Base-by-base conservation (phyloP, 306 rosid species). In the Casuarina equisetifolia region DNA sequence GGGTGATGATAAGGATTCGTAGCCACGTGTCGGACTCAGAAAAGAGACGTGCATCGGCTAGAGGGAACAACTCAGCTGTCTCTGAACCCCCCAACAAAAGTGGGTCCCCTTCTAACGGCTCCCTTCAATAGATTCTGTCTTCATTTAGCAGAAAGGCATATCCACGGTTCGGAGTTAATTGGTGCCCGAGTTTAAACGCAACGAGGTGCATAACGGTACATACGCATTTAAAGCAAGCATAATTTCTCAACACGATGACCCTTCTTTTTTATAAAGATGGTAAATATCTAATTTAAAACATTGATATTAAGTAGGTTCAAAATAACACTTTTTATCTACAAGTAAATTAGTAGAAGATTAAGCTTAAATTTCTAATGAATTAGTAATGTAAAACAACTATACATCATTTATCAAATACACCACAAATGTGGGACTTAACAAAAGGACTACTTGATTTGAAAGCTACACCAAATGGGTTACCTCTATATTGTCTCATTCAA, bases 111-210 rank as follows among this genome's bases (percentile, higher is more conserved):
- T 3, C 35, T 59, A 77, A 77, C 79, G 67, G 67, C 75, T 19
- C 35, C 16, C 77, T 69, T 66, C 76, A 77, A 79, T 77, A 80
- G 77, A 85, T 82, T 80, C 78, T 84, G 83, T 77, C 88, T 80
- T 70, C 73, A 59, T 61, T 70, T 81, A 57, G 68, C 74, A 17
- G 75, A 46, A 76, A 40, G 69, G 79, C 16, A 51, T 16, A 61
- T 46, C 43, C 52, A 63, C 44, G 9, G 17, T 50, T 74, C 6
- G 69, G 61, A 17, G 54, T 68, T 58, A 20, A 43, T 62, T 32
- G 74, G 74, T 52, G 63, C 81, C 74, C 45, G 45, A 55, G 35
- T 9, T 69, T 67, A 5, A 71, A 13, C 46, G 69, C 69, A 63
- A 38, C 69, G 6, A 63, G 15, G 11, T 46, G 13, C 69, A 13